Evolutionary conservation across 169 alveolate species (phyloP).

Genomic region (Cryptosporidium ryanae): DNA sequence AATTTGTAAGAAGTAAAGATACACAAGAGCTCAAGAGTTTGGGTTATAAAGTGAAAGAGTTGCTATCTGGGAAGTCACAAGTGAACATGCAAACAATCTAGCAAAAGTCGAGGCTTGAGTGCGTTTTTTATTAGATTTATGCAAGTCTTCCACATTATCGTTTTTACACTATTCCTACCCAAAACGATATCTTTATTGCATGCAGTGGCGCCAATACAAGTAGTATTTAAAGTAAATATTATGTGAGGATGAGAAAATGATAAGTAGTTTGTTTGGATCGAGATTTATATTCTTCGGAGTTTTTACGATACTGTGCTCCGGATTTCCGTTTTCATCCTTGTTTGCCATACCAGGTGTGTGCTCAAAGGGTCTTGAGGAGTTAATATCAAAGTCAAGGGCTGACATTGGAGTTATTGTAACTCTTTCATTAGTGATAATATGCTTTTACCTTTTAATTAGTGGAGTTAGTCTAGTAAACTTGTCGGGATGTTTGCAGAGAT

Average conservation of each 20-base stretch:
- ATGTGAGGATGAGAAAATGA: not conserved
- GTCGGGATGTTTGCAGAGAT: constrained; percentile 45
- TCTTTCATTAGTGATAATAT: constrained; percentile 3
- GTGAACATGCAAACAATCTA: too few species aligned
- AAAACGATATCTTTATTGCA: constrained; percentile 4
- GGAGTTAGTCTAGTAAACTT: constrained; percentile 39
- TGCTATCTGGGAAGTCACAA: too few species aligned
- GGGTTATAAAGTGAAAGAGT: too few species aligned
- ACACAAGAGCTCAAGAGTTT: too few species aligned
- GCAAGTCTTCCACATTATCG: too few species aligned
- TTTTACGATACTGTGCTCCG: constrained; percentile 49
- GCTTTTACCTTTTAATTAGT: constrained; percentile 17
- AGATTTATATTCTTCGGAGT: constrained; percentile 23
- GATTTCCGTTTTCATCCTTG: constrained; percentile 46
- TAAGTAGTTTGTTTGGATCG: constrained; percentile 1
- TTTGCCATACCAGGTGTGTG: constrained; percentile 59
- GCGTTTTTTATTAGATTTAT: too few species aligned
- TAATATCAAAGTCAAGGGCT: not conserved
- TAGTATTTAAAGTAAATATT: not conserved
- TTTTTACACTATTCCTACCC: too few species aligned
- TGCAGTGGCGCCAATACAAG: constrained; percentile 22
- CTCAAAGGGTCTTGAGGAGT: constrained; percentile 35
- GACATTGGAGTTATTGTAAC: not conserved
- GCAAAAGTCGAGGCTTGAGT: too few species aligned
- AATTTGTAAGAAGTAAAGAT: too few species aligned